Evolutionary conservation across 1,284 basidiomycete species (phyloP).

Genomic region (Omphalotus olearius): DNA sequence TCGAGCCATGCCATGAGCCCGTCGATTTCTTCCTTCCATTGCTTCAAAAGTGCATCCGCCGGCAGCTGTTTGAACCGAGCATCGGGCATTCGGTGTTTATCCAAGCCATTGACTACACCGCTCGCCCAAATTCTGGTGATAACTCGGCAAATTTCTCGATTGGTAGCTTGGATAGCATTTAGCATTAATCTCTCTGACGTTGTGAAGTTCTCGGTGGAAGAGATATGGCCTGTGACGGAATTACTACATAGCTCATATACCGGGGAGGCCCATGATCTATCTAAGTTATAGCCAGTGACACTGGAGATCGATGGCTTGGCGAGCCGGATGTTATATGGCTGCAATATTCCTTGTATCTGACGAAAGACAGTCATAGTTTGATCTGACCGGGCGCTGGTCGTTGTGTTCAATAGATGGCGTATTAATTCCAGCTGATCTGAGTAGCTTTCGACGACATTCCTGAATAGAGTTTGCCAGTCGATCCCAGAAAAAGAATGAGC

Average conservation of each 20-base stretch:
- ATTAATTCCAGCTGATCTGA: conserved; percentile 1
- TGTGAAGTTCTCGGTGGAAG: not conserved
- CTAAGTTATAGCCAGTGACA: not conserved
- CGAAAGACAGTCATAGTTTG: not conserved
- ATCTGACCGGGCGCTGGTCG: not conserved
- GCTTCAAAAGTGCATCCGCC: conserved; percentile 12
- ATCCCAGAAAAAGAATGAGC: not conserved
- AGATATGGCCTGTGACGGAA: not conserved
- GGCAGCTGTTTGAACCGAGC: too few relatives aligned
- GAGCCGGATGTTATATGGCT: conserved; percentile 1
- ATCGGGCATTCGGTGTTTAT: not conserved
- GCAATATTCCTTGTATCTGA: not conserved
- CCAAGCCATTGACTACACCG: not conserved
- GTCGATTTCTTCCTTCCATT: conserved; percentile 27
- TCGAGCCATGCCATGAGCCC: conserved; percentile 40
- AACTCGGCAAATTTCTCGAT: conserved; percentile 4
- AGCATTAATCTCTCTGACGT: conserved; percentile 4
- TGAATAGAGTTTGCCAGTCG: not conserved
- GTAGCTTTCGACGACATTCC: not conserved
- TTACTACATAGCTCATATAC: not conserved
- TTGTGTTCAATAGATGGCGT: not conserved
- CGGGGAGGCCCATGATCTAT: not conserved
- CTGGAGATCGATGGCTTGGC: not conserved
- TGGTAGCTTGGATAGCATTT: not conserved
- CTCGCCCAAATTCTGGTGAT: conserved; percentile 5